A percentile compares a stretch with the other conserved stretches of the same genome.
These are phyloP conservation scores for Yamagishiella unicocca DNA, from an alignment of 139 green algal genomes.

Conservation along the genomic window DNA sequence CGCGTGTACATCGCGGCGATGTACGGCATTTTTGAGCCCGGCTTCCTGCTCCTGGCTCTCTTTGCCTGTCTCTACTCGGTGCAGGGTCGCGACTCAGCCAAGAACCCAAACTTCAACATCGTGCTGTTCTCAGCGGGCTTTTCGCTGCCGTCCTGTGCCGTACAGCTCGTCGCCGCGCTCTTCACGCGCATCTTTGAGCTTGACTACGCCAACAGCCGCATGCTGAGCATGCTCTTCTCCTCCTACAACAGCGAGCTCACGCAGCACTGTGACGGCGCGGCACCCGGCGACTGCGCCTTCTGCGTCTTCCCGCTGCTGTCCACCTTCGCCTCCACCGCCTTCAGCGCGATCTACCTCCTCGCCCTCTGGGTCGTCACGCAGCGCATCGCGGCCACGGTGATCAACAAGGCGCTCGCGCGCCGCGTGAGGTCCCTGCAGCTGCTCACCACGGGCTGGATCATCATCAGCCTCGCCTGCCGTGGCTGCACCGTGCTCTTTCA, in stretches of 20 bases:
- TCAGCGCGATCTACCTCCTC: slow-evolving; percentile 55
- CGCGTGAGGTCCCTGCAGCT: slow-evolving; percentile 60
- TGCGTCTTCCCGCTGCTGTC: slow-evolving; percentile 69
- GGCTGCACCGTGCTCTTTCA: slow-evolving; percentile 59
- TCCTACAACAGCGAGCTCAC: neutral
- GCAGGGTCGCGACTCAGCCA: slow-evolving; percentile 42
- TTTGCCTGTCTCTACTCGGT: slow-evolving; percentile 70
- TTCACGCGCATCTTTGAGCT: slow-evolving; percentile 62
- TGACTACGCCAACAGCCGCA: slow-evolving; percentile 25
- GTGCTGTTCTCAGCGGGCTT: slow-evolving; percentile 63
- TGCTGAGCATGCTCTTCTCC: slow-evolving; percentile 41
- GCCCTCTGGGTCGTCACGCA: slow-evolving; percentile 55
- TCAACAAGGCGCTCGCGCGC: slow-evolving; percentile 55
- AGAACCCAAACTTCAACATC: slow-evolving; percentile 58
- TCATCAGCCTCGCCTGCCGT: slow-evolving; percentile 41
- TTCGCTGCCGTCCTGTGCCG: slow-evolving; percentile 58
- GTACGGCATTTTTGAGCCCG: slow-evolving; percentile 67
- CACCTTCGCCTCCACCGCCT: slow-evolving; percentile 57
- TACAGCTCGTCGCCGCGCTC: slow-evolving; percentile 62
- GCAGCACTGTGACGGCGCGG: slow-evolving; percentile 10
- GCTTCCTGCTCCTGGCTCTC: slow-evolving; percentile 63
- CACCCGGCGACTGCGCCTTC: slow-evolving; percentile 45
- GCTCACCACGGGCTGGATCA: neutral
- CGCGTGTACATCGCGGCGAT: slow-evolving; percentile 60
- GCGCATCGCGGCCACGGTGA: slow-evolving; percentile 44